Evolutionary conservation across 208 protist genomes (phyloP).

Genomic region (Crithidia thermophila): DNA sequence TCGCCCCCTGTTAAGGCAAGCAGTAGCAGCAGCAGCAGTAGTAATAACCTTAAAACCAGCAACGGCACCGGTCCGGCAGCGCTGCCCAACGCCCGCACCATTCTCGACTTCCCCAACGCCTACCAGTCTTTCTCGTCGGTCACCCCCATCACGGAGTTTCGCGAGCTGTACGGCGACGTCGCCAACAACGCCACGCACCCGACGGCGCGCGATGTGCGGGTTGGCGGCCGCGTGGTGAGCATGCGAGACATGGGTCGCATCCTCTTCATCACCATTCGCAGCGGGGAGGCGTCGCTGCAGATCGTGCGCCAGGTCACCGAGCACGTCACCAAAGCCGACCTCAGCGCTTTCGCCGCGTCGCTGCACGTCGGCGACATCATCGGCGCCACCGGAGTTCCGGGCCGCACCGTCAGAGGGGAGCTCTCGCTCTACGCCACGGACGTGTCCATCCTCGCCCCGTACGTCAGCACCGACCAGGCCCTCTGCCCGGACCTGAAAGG

Average conservation of each 20-base stretch:
- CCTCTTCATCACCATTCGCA: constrained; percentile 79
- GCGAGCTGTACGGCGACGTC: constrained; percentile 44
- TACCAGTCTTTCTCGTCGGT: constrained; percentile 72
- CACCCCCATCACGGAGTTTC: constrained; percentile 52
- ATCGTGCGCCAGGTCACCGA: constrained; percentile 64
- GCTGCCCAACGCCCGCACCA: constrained; percentile 32
- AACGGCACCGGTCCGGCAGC: neutral
- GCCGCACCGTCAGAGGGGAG: constrained; percentile 82
- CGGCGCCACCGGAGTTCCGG: constrained; percentile 75
- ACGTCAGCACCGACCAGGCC: constrained; percentile 85
- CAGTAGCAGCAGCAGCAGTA: neutral
- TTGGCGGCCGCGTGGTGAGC: constrained; percentile 76
- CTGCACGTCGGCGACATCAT: constrained; percentile 87
- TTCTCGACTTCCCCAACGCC: constrained; percentile 46
- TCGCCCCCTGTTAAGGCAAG: neutral
- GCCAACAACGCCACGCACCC: constrained; percentile 2
- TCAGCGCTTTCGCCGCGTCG: constrained; percentile 49
- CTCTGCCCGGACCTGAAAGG: constrained; percentile 78
- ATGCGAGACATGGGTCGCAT: constrained; percentile 87
- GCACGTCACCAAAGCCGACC: constrained; percentile 47
- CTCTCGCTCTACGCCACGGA: constrained; percentile 72
- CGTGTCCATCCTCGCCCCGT: constrained; percentile 72
- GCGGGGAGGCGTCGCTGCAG: constrained; percentile 68
- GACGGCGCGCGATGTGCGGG: constrained; percentile 40
- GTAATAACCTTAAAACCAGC: neutral